A percentile compares a stretch with the other conserved stretches of the same genome.
Evolutionary conservation across 805 yeast genomes (phyloP).

Genomic region (Tetrapisispora nanseiensis): DNA sequence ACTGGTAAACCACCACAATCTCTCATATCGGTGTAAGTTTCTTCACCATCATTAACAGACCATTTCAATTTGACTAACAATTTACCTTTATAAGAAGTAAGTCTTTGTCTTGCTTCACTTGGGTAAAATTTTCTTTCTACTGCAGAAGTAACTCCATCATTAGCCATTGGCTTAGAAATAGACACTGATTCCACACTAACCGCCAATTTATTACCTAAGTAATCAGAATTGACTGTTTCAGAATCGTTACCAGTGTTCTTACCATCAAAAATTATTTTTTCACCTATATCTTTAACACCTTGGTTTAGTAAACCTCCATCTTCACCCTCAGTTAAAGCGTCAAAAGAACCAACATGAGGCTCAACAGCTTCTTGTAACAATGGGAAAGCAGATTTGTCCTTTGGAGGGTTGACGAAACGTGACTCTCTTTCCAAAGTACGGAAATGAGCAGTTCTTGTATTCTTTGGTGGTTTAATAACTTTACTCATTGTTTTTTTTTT

Average conservation of each 20-base stretch:
- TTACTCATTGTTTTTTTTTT: conserved; percentile 20
- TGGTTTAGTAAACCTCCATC: conserved; percentile 76
- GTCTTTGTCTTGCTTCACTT: conserved; percentile 81
- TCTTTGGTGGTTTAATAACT: conserved; percentile 21
- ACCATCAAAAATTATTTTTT: conserved; percentile 76
- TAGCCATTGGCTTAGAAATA: conserved; percentile 62
- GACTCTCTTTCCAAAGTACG: conserved; percentile 79
- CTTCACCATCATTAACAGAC: conserved; percentile 84
- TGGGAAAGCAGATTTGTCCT: conserved; percentile 74
- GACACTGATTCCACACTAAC: conserved; percentile 86
- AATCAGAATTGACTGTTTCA: conserved; percentile 35
- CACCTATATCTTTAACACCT: conserved; percentile 83
- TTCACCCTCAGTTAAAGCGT: conserved; percentile 85
- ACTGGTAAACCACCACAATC: conserved; percentile 88
- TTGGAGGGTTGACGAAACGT: conserved; percentile 82
- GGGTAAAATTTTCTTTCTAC: conserved; percentile 74
- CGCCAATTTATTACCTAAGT: conserved; percentile 75
- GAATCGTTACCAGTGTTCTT: conserved; percentile 13
- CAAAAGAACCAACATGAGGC: conserved; percentile 94
- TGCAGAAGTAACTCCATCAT: conserved; percentile 51
- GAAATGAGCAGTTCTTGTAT: conserved; percentile 35
- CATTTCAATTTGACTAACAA: conserved; percentile 71
- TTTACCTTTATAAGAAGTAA: conserved; percentile 71
- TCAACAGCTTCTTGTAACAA: conserved; percentile 78
- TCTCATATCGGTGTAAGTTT: conserved; percentile 59